A percentile compares a stretch with the other conserved stretches of the same genome.
These are phyloP conservation scores for Dioszegia aurantiaca DNA, from an alignment of 768 basidiomycete species.

Conservation along the genomic window DNA sequence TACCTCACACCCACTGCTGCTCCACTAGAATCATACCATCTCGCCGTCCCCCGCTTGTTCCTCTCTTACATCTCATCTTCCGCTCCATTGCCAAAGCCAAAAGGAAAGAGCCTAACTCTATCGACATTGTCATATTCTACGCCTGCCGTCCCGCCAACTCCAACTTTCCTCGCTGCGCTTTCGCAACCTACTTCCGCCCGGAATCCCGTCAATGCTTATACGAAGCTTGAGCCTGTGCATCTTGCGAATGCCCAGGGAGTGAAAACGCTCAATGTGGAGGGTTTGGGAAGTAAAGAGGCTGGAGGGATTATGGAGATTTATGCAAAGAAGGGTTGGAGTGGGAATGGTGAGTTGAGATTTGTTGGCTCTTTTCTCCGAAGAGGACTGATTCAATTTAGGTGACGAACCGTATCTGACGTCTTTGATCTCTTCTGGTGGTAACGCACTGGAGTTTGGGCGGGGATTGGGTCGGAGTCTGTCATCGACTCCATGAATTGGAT, in stretches of 20 bases:
- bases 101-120: neutral
- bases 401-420: slow-evolving; percentile 13
- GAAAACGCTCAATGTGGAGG: slow-evolving; percentile 60
- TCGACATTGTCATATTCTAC: slow-evolving; percentile 43
- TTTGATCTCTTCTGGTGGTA: slow-evolving; percentile 14
- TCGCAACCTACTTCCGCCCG: slow-evolving; percentile 1
- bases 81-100: neutral
- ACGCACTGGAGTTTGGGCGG: slow-evolving; percentile 9
- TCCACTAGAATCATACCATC: slow-evolving; percentile 68
- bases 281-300: slow-evolving; percentile 66
- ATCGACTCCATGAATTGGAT: neutral
- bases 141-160: slow-evolving; percentile 60
- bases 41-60: slow-evolving; percentile 58
- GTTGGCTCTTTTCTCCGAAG: neutral
- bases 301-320: slow-evolving; percentile 72
- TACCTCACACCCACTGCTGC: slow-evolving; percentile 74
- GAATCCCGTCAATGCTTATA: slow-evolving; percentile 54
- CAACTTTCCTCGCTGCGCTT: slow-evolving; percentile 55
- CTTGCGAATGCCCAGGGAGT: slow-evolving; percentile 60
- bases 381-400: slow-evolving; percentile 2
- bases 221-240: slow-evolving; percentile 58
- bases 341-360: slow-evolving; percentile 11
- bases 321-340: slow-evolving; percentile 59
- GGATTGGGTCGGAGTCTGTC: slow-evolving; percentile 19
- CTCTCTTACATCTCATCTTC: neutral